These are phyloP conservation scores for Nematocida ironsii DNA, from an alignment of 371 early-diverging fungal species.

Conservation along the genomic window DNA sequence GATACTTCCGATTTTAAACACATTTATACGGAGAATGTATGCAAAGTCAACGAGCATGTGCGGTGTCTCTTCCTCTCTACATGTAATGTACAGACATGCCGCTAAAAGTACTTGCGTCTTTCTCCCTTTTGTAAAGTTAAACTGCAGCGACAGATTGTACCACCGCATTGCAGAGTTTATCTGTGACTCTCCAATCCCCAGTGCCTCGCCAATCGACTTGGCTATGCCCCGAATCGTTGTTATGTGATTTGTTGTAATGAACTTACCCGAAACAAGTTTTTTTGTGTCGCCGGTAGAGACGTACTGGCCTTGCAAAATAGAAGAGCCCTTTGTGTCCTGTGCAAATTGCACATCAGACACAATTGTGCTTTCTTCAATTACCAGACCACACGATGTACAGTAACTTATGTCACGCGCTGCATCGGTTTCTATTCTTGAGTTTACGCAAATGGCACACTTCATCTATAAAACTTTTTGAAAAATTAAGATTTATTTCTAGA, in stretches of 20 bases:
- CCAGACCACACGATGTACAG: constrained; percentile 71
- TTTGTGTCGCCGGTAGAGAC: constrained; percentile 58
- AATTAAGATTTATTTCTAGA: not conserved
- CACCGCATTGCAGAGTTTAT: constrained; percentile 81
- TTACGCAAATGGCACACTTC: constrained; percentile 66
- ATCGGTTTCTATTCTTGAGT: constrained; percentile 62
- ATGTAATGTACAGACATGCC: constrained; percentile 90
- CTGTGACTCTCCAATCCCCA: constrained; percentile 73
- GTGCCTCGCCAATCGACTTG: constrained; percentile 59
- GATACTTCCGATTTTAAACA: constrained; percentile 84
- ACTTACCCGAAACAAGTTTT: constrained; percentile 46
- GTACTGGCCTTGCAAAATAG: constrained; percentile 68
- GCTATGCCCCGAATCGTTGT: constrained; percentile 25
- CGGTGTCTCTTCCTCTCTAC: constrained; percentile 79
- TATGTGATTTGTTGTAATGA: constrained; percentile 49
- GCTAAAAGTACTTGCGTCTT: constrained; percentile 79
- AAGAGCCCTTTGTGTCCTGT: constrained; percentile 72
- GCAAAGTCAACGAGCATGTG: constrained; percentile 97
- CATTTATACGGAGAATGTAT: constrained; percentile 77
- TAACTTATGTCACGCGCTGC: constrained; percentile 64
- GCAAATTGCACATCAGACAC: constrained; percentile 86
- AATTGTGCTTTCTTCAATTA: constrained; percentile 89
- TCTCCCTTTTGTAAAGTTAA: constrained; percentile 87
- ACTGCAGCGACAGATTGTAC: constrained; percentile 82
- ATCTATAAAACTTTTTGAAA: constrained; percentile 48